Percentiles rank a stretch among this genome's conserved stretches.
phyloP scores from a whole-genome alignment of 164 flowering plant species.

The Vitis riparia region DNA sequence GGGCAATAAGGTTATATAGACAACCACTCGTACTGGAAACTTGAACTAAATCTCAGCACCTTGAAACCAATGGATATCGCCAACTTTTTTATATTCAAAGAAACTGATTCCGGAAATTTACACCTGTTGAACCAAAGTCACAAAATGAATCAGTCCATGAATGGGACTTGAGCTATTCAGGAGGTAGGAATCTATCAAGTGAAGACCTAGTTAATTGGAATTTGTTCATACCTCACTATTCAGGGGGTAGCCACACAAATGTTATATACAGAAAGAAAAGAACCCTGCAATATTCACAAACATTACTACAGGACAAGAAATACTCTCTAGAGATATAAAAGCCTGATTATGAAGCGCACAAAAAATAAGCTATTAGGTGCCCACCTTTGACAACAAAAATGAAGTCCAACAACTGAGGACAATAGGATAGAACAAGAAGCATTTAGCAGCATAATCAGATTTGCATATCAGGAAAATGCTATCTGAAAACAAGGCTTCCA shows the following conservation, averaged over 20 bases:
- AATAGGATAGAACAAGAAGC: neutral
- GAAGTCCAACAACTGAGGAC: conserved; percentile 2
- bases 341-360: too few species aligned
- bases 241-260: conserved; percentile 11
- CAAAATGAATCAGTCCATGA: neutral
- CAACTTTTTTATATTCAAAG: conserved; percentile 3
- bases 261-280: conserved; percentile 31
- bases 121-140: conserved; percentile 37
- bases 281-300: conserved; percentile 28
- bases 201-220: too few species aligned
- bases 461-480: conserved; percentile 33
- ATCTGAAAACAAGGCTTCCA: conserved; percentile 90
- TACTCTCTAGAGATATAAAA: too few species aligned
- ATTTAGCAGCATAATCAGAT: neutral
- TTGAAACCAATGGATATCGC: conserved; percentile 17
- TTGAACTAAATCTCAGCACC: neutral
- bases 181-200: neutral
- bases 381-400: conserved; percentile 21
- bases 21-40: neutral
- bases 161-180: neutral
- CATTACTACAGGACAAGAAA: neutral
- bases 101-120: conserved; percentile 46
- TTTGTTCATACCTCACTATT: conserved; percentile 23
- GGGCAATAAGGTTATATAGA: neutral
- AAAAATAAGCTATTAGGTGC: neutral